A percentile compares a stretch with the other conserved stretches of the same genome.
Evolutionary conservation across 2,329 filamentous ascomycete species (phyloP).

Genomic region (Colletotrichum spinosum): DNA sequence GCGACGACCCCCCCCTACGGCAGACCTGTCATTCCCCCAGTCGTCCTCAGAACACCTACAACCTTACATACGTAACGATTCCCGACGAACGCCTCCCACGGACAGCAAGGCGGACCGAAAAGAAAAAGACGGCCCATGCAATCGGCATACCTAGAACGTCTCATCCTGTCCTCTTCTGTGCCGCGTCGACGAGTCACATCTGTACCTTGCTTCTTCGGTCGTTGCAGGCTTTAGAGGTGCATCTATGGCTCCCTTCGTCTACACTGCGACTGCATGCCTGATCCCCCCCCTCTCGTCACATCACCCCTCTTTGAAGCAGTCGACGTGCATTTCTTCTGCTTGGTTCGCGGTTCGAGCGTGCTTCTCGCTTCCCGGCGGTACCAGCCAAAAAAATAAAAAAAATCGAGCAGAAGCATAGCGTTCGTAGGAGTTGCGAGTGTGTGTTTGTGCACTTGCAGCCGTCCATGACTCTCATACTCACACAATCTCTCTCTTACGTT

Average conservation of each 20-base stretch:
- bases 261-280: slow-evolving; percentile 1
- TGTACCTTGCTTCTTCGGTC: slow-evolving; percentile 34
- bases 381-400: background rate
- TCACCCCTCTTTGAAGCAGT: slow-evolving; percentile 11
- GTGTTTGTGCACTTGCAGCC: slow-evolving; percentile 33
- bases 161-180: slow-evolving; percentile 24
- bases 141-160: slow-evolving; percentile 24
- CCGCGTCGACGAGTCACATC: slow-evolving; percentile 35
- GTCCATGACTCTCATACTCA: slow-evolving; percentile 5
- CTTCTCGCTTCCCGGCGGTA: slow-evolving; percentile 25
- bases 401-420: background rate
- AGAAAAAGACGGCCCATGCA: slow-evolving; percentile 26
- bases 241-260: slow-evolving; percentile 16
- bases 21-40: slow-evolving; percentile 16
- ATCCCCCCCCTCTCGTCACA: slow-evolving; percentile 16
- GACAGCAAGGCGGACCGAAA: slow-evolving; percentile 12
- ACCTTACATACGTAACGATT: background rate
- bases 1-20: slow-evolving; percentile 20
- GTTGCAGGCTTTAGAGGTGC: slow-evolving; percentile 12
- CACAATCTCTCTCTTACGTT: slow-evolving; percentile 5
- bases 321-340: slow-evolving; percentile 2
- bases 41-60: slow-evolving; percentile 1
- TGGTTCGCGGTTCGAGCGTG: slow-evolving; percentile 23
- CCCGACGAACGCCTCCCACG: slow-evolving; percentile 7
- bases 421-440: slow-evolving; percentile 10